Conservation (phyloP, 2,329 filamentous ascomycete species). For the Teratosphaeria nubilosa region DNA sequence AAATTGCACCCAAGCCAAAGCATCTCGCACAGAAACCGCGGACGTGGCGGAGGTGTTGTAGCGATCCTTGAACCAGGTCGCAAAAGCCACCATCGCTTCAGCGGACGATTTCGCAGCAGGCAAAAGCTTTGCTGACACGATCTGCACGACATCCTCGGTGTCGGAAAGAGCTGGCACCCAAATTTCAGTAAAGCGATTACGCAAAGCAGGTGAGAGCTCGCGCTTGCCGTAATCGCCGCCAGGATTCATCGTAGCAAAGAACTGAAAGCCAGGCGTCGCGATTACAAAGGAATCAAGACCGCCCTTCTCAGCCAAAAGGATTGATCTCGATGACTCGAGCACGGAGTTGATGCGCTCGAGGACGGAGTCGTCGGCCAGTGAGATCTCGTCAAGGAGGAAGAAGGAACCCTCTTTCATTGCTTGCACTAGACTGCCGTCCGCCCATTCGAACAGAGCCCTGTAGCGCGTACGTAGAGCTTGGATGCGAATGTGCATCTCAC, state of each 20-base stretch:
- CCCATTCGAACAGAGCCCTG: conserved; percentile 92
- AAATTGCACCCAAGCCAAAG: conserved; percentile 88
- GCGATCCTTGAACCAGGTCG: conserved; percentile 79
- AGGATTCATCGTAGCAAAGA: conserved; percentile 98
- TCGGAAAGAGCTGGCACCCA: conserved; percentile 90
- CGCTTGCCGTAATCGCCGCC: conserved; percentile 98
- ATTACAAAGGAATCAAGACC: conserved; percentile 69
- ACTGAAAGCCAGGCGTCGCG: conserved; percentile 75
- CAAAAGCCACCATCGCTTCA: conserved; percentile 68
- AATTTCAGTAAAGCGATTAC: conserved; percentile 97
- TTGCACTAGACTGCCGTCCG: conserved; percentile 82
- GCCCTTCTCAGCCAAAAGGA: conserved; percentile 90
- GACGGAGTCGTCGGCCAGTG: conserved; percentile 92
- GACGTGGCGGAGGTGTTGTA: conserved; percentile 67
- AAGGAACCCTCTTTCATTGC: conserved; percentile 85
- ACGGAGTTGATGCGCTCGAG: conserved; percentile 94
- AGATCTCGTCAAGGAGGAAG: conserved; percentile 96
- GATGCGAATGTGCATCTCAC: conserved; percentile 25
- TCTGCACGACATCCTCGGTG: conserved; percentile 75
- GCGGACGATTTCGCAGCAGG: conserved; percentile 49
- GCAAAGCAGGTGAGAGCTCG: conserved; percentile 84
- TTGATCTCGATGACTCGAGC: conserved; percentile 73
- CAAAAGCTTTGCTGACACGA: conserved; percentile 66
- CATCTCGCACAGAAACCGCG: conserved; percentile 80
- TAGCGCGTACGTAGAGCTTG: conserved; percentile 48